Conservation (phyloP, 202 grass and related monocot genomes). For the Hordeum pubiflorum region DNA sequence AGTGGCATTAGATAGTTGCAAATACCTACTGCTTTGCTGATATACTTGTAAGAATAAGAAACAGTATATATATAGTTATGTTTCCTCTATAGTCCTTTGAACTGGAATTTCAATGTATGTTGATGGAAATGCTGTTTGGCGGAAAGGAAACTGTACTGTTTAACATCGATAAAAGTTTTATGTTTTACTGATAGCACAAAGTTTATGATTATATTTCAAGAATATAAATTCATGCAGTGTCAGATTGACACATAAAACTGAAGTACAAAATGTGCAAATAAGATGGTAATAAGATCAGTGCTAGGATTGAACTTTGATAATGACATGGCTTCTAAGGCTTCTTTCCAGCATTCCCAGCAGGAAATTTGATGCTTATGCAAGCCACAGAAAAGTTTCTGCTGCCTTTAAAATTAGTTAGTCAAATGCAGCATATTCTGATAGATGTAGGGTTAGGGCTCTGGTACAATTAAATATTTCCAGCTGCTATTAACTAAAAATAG, state of each 20-base stretch:
- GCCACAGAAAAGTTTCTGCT: background rate
- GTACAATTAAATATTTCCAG: background rate
- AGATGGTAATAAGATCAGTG: background rate
- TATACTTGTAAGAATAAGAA: background rate
- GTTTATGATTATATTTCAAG: conserved; percentile 5
- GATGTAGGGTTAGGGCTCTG: background rate
- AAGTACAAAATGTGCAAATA: background rate
- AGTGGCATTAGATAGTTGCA: conserved; percentile 16
- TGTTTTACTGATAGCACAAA: background rate
- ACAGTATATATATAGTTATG: background rate
- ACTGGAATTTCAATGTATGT: background rate
- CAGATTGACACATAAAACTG: background rate
- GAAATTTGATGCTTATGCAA: conserved; percentile 7
- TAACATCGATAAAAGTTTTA: background rate
- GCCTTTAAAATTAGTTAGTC: background rate
- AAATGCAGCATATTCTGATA: background rate
- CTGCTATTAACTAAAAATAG: background rate
- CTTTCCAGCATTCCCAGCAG: background rate
- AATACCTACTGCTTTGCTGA: background rate
- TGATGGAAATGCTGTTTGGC: background rate
- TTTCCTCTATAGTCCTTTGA: background rate
- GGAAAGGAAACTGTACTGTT: background rate
- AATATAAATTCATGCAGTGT: background rate
- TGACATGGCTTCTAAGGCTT: background rate
- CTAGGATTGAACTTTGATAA: background rate